phyloP scores from a whole-genome alignment of 257 asterid species.

The Solanum virginianum region DNA sequence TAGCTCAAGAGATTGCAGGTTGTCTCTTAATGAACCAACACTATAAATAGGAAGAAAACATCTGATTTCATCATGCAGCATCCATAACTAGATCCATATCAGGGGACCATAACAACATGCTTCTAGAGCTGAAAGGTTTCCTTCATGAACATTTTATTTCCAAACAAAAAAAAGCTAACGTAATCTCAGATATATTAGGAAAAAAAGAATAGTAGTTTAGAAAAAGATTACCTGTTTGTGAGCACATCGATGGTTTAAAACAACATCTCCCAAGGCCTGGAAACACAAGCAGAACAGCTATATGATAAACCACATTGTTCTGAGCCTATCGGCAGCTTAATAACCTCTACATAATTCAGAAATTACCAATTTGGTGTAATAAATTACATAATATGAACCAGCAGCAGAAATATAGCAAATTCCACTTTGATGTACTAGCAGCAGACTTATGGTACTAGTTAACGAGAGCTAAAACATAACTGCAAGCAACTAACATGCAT shows the following conservation, averaged over 20 bases:
- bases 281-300: background rate
- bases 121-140: background rate
- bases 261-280: slow-evolving; percentile 36
- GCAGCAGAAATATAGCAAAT: background rate
- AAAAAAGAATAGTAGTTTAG: background rate
- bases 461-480: background rate
- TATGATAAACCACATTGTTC: background rate
- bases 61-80: background rate
- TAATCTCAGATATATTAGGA: background rate
- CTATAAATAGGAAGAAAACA: background rate
- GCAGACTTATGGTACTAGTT: background rate
- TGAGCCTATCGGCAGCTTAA: background rate
- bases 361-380: background rate
- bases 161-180: background rate
- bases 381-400: background rate
- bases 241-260: slow-evolving; percentile 38
- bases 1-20: background rate
- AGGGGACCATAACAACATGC: background rate
- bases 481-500: background rate
- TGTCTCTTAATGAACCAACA: background rate
- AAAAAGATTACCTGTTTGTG: slow-evolving; percentile 23
- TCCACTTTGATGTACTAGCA: background rate
- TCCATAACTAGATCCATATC: background rate
- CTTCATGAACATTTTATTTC: background rate
- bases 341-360: background rate